Conservation (phyloP, 2,329 filamentous ascomycete species). For the Verticillium isaacii region DNA sequence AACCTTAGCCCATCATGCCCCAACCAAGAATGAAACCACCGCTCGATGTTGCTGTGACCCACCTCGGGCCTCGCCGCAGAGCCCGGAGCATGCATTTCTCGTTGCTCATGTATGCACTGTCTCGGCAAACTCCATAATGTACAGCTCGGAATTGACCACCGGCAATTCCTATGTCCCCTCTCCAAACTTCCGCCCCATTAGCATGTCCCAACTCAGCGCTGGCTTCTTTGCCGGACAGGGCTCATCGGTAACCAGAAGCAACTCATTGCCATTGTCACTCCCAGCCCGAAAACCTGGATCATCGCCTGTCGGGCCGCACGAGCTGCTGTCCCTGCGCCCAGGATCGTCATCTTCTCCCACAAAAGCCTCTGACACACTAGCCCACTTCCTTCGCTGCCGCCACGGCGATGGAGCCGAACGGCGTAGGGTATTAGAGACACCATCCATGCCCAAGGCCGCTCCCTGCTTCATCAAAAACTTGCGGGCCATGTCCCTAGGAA, state of each 20-base stretch:
- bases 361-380: constrained; percentile 28
- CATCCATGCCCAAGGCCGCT: constrained; percentile 17
- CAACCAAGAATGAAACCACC: neutral
- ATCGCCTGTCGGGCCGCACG: constrained; percentile 23
- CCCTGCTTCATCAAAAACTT: constrained; percentile 30
- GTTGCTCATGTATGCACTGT: too few species aligned
- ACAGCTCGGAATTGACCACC: neutral
- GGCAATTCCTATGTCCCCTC: neutral
- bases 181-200: neutral
- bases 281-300: constrained; percentile 7
- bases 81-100: too few species aligned
- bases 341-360: constrained; percentile 17
- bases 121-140: too few species aligned
- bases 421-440: constrained; percentile 1
- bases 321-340: constrained; percentile 14
- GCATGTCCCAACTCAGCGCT: constrained; percentile 5
- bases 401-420: neutral
- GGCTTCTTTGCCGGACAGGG: constrained; percentile 11
- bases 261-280: constrained; percentile 1
- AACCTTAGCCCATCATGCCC: neutral
- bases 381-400: constrained; percentile 21
- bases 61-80: neutral
- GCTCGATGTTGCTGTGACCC: neutral
- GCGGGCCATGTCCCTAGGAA: constrained; percentile 34
- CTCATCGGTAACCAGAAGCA: constrained; percentile 22